Percentiles rank a stretch among this genome's conserved stretches.
These are phyloP conservation scores for Fusarium sulawesiense DNA, from an alignment of 2,329 filamentous ascomycete genomes.

Conservation along the genomic window DNA sequence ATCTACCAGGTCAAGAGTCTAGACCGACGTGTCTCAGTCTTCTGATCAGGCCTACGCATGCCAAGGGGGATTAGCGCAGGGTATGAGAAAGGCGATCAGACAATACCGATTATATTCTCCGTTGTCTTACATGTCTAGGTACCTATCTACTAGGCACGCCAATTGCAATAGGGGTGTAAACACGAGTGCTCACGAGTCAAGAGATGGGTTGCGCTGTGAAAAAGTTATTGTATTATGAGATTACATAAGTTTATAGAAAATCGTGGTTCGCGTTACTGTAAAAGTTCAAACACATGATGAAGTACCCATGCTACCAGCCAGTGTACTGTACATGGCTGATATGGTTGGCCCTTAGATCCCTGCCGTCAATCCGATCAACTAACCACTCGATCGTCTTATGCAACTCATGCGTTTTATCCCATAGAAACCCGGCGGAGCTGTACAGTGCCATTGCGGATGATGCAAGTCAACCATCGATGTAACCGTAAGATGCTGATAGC, in stretches of 20 bases:
- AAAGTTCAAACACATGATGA: background rate
- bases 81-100: slow-evolving; percentile 7
- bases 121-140: slow-evolving; percentile 1
- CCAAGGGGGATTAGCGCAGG: background rate
- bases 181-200: slow-evolving; percentile 6
- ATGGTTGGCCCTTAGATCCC: background rate
- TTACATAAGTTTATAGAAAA: slow-evolving; percentile 4
- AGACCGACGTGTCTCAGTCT: slow-evolving; percentile 23
- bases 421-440: background rate
- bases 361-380: slow-evolving; percentile 9
- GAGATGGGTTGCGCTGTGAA: background rate
- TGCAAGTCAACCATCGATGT: slow-evolving; percentile 12
- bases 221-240: slow-evolving; percentile 2
- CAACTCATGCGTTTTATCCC: slow-evolving; percentile 1
- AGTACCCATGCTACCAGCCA: background rate
- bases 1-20: slow-evolving; percentile 7
- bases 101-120: slow-evolving; percentile 16
- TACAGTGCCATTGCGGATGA: slow-evolving; percentile 25
- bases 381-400: slow-evolving; percentile 18
- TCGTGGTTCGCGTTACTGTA: background rate
- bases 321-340: background rate
- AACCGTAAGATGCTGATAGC: slow-evolving; percentile 18
- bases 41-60: background rate
- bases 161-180: background rate
- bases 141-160: background rate